Evolutionary conservation across 192 early-diverging fungal species (phyloP).

Genomic region (Coemansia sp.): DNA sequence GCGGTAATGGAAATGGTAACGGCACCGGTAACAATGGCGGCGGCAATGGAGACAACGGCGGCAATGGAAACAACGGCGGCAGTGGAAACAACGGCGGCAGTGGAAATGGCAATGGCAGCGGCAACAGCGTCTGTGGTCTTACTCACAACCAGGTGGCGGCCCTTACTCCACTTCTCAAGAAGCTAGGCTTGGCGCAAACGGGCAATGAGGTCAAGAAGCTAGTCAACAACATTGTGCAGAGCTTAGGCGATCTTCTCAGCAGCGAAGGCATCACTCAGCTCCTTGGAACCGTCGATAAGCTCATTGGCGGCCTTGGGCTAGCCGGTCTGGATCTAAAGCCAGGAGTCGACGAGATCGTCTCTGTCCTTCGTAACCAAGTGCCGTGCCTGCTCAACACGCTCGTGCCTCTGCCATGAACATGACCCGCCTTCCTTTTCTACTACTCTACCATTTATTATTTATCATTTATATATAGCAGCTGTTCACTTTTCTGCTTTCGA

Average conservation of each 20-base stretch:
- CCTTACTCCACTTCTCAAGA: conserved; percentile 46
- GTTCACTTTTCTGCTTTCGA: no score
- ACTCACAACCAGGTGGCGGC: conserved; percentile 24
- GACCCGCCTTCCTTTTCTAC: not conserved
- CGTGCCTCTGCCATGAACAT: conserved; percentile 40
- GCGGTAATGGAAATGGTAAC: conserved; percentile 7
- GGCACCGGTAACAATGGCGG: conserved; percentile 4
- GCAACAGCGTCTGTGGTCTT: conserved; percentile 31
- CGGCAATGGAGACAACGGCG: not conserved
- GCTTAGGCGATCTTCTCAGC: conserved; percentile 38
- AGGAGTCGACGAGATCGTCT: conserved; percentile 35
- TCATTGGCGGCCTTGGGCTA: conserved; percentile 40
- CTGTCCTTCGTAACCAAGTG: conserved; percentile 43
- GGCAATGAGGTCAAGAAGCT: conserved; percentile 51
- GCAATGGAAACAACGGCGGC: conserved; percentile 1
- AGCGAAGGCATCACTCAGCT: conserved; percentile 33
- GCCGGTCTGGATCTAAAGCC: conserved; percentile 48
- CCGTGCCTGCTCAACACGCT: conserved; percentile 50
- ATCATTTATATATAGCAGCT: not conserved
- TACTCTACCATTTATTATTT: not conserved
- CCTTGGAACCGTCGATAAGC: conserved; percentile 29
- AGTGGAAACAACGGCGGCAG: not conserved
- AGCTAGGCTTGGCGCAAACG: conserved; percentile 42
- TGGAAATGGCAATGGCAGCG: conserved; percentile 6
- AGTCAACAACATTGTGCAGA: conserved; percentile 38